Conservation (phyloP, 352 stramenopile genomes). For the Plasmopara muralis region DNA sequence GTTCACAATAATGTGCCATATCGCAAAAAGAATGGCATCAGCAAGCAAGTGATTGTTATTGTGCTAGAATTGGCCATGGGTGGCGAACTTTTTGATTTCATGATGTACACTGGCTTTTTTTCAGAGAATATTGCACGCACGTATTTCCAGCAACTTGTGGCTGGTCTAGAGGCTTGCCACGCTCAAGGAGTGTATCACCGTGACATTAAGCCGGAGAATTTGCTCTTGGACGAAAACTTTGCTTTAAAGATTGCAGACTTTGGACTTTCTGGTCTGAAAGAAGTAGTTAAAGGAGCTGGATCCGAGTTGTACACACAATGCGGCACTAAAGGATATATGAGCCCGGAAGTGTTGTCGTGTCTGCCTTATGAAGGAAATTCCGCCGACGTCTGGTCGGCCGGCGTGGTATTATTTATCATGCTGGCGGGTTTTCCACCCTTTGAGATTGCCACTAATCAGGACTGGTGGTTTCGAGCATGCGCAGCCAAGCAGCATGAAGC, state of each 20-base stretch:
- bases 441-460: conserved; percentile 78
- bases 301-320: conserved; percentile 83
- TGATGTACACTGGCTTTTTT: conserved; percentile 91
- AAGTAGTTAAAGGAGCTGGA: conserved; percentile 50
- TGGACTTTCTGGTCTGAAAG: conserved; percentile 87
- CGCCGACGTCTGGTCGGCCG: conserved; percentile 88
- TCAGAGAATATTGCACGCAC: conserved; percentile 78
- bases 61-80: conserved; percentile 84
- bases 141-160: conserved; percentile 85
- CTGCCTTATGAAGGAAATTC: conserved; percentile 80
- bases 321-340: conserved; percentile 90
- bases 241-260: conserved; percentile 93
- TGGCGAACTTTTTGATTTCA: conserved; percentile 89
- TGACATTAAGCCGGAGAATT: conserved; percentile 93
- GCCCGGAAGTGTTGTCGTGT: conserved; percentile 85
- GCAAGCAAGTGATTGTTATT: conserved; percentile 81
- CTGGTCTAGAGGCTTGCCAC: conserved; percentile 78
- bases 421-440: conserved; percentile 90
- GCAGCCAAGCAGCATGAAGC: conserved; percentile 65
- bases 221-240: conserved; percentile 83
- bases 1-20: conserved; percentile 71
- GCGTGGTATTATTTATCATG: conserved; percentile 92
- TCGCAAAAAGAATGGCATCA: conserved; percentile 62
- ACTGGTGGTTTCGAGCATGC: conserved; percentile 88
- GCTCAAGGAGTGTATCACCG: conserved; percentile 82